phyloP scores from a whole-genome alignment of 495 filamentous ascomycete genomes.

The Rostrohypoxylon terebratum region DNA sequence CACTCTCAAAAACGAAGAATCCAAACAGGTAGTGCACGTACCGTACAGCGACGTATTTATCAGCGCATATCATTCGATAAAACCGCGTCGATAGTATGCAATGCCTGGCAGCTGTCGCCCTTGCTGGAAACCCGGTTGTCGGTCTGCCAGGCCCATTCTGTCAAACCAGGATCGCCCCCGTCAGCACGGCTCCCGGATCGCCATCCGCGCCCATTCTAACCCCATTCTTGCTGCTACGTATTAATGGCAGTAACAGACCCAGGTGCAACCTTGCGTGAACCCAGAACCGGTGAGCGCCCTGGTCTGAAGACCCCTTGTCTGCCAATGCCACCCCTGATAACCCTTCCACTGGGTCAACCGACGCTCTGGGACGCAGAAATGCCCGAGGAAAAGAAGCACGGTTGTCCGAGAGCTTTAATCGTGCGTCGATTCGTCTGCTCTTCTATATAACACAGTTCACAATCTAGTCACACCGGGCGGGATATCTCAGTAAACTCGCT shows the following conservation, averaged over 20 bases:
- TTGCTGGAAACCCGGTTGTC: conserved; percentile 19
- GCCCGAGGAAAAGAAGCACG: conserved; percentile 36
- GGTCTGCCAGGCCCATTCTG: conserved; percentile 27
- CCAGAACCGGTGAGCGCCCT: conserved; percentile 45
- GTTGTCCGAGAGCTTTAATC: conserved; percentile 27
- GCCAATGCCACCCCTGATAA: conserved; percentile 42
- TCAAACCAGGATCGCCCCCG: conserved; percentile 28
- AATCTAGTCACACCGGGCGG: neutral
- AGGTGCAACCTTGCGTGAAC: conserved; percentile 39
- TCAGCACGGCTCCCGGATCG: conserved; percentile 36
- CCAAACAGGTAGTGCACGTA: conserved; percentile 1
- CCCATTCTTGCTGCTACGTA: conserved; percentile 28
- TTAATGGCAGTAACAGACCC: conserved; percentile 21
- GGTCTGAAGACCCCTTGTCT: conserved; percentile 17
- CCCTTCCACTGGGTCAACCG: conserved; percentile 42
- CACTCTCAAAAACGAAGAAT: neutral
- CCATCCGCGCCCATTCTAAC: conserved; percentile 34
- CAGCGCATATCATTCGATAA: conserved; percentile 34
- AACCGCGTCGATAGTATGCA: neutral
- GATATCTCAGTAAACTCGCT: conserved; percentile 18
- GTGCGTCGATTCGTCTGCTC: conserved; percentile 12
- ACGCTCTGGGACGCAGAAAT: conserved; percentile 45
- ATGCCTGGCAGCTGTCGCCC: conserved; percentile 11
- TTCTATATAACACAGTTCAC: conserved; percentile 17
- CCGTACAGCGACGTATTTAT: conserved; percentile 4